Base-by-base conservation (phyloP, 345 rosid genomes). In the Barbarea vulgaris region DNA sequence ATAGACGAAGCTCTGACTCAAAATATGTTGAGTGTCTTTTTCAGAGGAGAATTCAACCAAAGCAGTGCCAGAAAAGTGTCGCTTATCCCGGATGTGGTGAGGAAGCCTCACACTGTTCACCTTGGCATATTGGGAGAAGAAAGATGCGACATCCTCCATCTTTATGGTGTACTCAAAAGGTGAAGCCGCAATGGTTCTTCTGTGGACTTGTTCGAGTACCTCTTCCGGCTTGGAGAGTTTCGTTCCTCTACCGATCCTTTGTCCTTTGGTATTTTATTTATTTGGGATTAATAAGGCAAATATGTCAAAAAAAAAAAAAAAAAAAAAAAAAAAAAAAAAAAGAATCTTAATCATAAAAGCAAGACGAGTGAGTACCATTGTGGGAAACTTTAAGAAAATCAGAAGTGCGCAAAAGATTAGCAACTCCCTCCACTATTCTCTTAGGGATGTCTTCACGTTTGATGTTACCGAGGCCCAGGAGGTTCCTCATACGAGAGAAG, bases 51-150 rank as follows among this genome's bases (percentile, higher is more conserved):
- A 84, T 72, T 86, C 90, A 30, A 86, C 62, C 85, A 86, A 83
- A 27, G 83, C 90, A 77, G 84, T 78, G 44, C 88, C 90, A 73
- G 74, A 79, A 70, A 86, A 83, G 57, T 42, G 78, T 70, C 77
- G 79, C 75, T 83, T 86, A 71, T 84, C 85, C 30, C 75, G 77
- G 6, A 81, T 60, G 81, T 83, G 85, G 50, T 79, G 85, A 77
- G 88, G 90, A 53, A 86, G 67, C 71, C 90, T 84, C 47, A 86
- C 85, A 68, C 86, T 84, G 46, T 80, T 77, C 27, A 86, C 88
- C 90, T 81, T 84, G 74, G 77, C 85, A 64, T 78, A 56, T 28
- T 78, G 84, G 48, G 80, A 42, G 66, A 86, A 84, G 76, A 81
- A 84, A 8, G 77, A 67, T 34, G 79, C 79, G 46, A 86, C 50